A percentile compares a stretch with the other conserved stretches of the same genome.
Evolutionary conservation across 2,329 filamentous ascomycete genomes (phyloP).

Genomic region (Pseudocercospora fijiensis): DNA sequence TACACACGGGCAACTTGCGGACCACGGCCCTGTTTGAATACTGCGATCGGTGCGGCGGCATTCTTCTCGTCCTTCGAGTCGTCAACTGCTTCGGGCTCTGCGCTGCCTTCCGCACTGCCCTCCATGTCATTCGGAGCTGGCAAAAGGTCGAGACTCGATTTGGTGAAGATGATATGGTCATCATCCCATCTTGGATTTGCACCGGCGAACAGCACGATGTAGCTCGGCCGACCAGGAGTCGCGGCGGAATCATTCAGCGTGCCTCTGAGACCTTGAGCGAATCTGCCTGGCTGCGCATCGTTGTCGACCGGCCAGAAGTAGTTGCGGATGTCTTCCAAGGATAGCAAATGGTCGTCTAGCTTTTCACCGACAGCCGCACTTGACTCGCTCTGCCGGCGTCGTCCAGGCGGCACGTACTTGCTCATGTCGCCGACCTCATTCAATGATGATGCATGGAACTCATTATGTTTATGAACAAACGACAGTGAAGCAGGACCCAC

Average conservation of each 20-base stretch:
- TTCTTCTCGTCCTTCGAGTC: neutral
- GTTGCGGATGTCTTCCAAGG: neutral
- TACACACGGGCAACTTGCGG: slow-evolving; percentile 14
- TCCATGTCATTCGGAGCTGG: slow-evolving; percentile 11
- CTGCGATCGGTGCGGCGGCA: slow-evolving; percentile 21
- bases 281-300: neutral
- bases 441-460: neutral
- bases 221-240: slow-evolving; percentile 23
- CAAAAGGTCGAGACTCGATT: slow-evolving; percentile 33
- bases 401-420: slow-evolving; percentile 5
- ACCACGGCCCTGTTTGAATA: slow-evolving; percentile 29
- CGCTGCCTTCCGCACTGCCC: neutral
- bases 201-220: slow-evolving; percentile 30
- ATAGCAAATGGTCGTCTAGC: neutral
- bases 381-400: neutral
- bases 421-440: neutral
- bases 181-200: slow-evolving; percentile 34
- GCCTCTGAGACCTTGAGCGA: slow-evolving; percentile 14
- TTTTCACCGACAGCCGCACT: neutral
- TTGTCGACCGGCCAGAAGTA: neutral
- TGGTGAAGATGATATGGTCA: slow-evolving; percentile 35
- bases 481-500: neutral
- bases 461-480: neutral
- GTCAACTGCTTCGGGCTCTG: neutral
- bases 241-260: slow-evolving; percentile 24